A percentile compares a stretch with the other conserved stretches of the same genome.
Evolutionary conservation across 2,329 filamentous ascomycete species (phyloP).

Genomic region (Verticillium klebahnii): DNA sequence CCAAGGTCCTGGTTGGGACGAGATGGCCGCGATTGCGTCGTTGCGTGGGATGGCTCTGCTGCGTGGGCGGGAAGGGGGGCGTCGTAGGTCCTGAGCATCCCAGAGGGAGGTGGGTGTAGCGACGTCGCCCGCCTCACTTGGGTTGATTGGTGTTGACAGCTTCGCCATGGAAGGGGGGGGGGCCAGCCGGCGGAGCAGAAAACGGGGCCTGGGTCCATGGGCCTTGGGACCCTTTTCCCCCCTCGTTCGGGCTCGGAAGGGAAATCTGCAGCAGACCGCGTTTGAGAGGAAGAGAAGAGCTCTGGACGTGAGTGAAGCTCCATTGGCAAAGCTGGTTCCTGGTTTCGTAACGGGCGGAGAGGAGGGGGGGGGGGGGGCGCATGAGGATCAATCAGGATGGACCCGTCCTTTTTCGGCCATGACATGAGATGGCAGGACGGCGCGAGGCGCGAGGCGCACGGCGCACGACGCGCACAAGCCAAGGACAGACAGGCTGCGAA

Average conservation of each 20-base stretch:
- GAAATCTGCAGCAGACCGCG: neutral
- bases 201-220: neutral
- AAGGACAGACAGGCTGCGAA: neutral
- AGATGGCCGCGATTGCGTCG: neutral
- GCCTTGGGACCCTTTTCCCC: neutral
- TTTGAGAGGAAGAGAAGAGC: neutral
- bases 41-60: neutral
- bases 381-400: neutral
- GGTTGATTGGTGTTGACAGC: constrained; percentile 8
- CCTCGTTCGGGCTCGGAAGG: neutral
- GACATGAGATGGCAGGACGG: neutral
- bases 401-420: neutral
- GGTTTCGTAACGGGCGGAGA: neutral
- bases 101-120: neutral
- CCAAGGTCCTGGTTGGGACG: neutral
- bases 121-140: constrained; percentile 10
- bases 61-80: neutral
- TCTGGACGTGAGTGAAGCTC: neutral
- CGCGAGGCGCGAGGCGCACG: neutral
- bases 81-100: neutral
- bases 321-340: neutral
- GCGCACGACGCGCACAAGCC: neutral
- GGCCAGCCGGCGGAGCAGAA: neutral
- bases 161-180: neutral
- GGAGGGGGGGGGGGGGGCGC: neutral